Base-by-base conservation (phyloP, 2,329 filamentous ascomycete species). In the Fusarium sororula region DNA sequence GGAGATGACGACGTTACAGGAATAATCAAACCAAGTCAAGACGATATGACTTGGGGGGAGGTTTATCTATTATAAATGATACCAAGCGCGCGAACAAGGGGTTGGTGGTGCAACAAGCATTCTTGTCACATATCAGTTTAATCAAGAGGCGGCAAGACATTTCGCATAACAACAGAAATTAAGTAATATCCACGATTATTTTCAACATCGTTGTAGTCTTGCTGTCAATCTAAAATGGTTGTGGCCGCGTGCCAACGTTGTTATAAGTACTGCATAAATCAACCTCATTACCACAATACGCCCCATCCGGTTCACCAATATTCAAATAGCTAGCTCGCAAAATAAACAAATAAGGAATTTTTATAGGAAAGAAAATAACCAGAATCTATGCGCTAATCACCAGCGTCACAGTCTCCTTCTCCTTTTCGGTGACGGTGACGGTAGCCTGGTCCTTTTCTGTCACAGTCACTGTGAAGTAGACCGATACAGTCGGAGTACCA, bases 401-500 rank as follows among this genome's bases (percentile, higher is more conserved):
- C 24, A 82, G 68, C 9, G 81, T 83, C 14, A 80, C 78, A 12
- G 80, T 82, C 74, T 79, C 74, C 45, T 66, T 74, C 60, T 75
- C 67, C 51, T 70, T 80, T 62, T 81, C 75, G n/a, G 81, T 83
- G n/a, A 80, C 78, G 5, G 81, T 83, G 11, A 79, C 78, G 17
- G 80, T 82, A 70, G 78, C 66, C 41, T 72, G 73, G 51, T 74
- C 66, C 59, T 74, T 80, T 53, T 81, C 75, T 26, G 82, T 83
- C 32, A 81, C 78, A 9, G 83, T 84, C 6, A 84, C 80, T 9
- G 83, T 83, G 35, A 83, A 75, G 66, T 76, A 81, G 17, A 83
- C 73, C 3, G 81, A 82, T 39, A 83, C 80, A 15, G 82, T 83
- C 6, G 80, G 79, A n/a, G 77, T 78, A 7, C 81, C 81, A 38